Conservation (phyloP, 129 eudicot species). For the Ambrosia trifida region DNA sequence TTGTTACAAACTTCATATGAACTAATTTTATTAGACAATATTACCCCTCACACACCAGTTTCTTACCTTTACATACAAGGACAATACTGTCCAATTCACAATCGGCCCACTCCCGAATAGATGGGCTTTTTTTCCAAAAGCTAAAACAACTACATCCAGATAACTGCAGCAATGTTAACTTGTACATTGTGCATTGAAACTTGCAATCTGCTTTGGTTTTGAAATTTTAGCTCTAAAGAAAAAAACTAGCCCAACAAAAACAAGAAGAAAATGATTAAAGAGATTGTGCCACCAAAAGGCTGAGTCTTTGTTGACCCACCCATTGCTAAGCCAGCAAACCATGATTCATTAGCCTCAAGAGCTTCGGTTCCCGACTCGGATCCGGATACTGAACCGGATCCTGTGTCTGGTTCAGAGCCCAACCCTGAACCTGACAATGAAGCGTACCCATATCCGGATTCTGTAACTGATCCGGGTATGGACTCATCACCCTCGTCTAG, state of each 20-base stretch:
- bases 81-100: slow-evolving; percentile 15
- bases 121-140: background rate
- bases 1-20: slow-evolving; percentile 10
- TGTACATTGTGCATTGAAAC: slow-evolving; percentile 18
- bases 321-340: slow-evolving; percentile 93
- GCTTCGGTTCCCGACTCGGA: slow-evolving; percentile 59
- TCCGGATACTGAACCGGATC: slow-evolving; percentile 35
- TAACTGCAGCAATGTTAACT: slow-evolving; percentile 9
- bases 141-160: slow-evolving; percentile 14
- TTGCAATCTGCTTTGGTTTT: slow-evolving; percentile 12
- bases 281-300: slow-evolving; percentile 20
- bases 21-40: slow-evolving; percentile 13
- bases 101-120: background rate
- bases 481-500: slow-evolving; percentile 39
- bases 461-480: slow-evolving; percentile 30
- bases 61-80: slow-evolving; percentile 6
- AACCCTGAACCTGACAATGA: slow-evolving; percentile 33
- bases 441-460: slow-evolving; percentile 35
- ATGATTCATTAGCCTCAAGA: slow-evolving; percentile 75
- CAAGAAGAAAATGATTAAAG: slow-evolving; percentile 3
- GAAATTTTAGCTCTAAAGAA: slow-evolving; percentile 14
- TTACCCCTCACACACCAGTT: slow-evolving; percentile 1
- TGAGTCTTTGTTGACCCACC: slow-evolving; percentile 56
- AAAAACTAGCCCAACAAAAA: slow-evolving; percentile 22
- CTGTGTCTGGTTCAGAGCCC: slow-evolving; percentile 27